Base-by-base conservation (phyloP, 2,329 filamentous ascomycete species). In the Verticillium zaregamsianum region DNA sequence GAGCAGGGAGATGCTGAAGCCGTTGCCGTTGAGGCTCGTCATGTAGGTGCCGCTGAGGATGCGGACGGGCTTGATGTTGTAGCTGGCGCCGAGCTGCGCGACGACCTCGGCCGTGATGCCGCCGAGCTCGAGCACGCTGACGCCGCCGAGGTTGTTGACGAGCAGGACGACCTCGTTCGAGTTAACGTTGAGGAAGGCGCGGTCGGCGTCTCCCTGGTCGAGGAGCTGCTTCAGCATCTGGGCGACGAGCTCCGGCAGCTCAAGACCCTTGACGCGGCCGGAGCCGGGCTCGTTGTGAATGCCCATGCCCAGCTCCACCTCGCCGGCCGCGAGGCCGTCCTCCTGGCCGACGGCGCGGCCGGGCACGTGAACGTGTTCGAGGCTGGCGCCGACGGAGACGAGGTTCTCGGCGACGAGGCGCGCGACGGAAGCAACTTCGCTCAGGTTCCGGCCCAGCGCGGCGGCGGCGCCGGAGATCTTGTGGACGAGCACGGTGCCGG, bases 301-400 rank as follows among this genome's bases (percentile, higher is more conserved):
- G 14, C 90, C 90, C 90, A 92, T 92, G 32, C 90, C 90, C 57
- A 89, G 77, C 73, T 89, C 86, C 31, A 87, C 83, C 70, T 88
- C 83, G 45, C 79, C 82, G 3, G 68, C 74, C 56, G 77, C 81
- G 62, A 94, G 75, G 52, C 68, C 73, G 12, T 67, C 68, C 28
- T 64, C 65, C 66, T 86, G 83, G 0, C 78, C 74, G 7, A 79
- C 71, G 1, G 80, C 84, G 63, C 93, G 84, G 4, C 94, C 93
- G 0, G 94, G 94, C 0, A 97, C 91, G 72, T 97, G 94, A n/a
- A 97, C 93, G 72, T 96, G 93, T 66, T 90, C 89, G 52, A 97
- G 78, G 59, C 91, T 94, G 3, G 91, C 90, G 17, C 93, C 94
- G 25, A 97, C 91, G 52, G 90, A 93, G 37, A 96, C 90, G 7